Percentiles rank a stretch among this genome's conserved stretches.
phyloP scores from a whole-genome alignment of 2,329 filamentous ascomycete species.

The Botrytis fragariae region DNA sequence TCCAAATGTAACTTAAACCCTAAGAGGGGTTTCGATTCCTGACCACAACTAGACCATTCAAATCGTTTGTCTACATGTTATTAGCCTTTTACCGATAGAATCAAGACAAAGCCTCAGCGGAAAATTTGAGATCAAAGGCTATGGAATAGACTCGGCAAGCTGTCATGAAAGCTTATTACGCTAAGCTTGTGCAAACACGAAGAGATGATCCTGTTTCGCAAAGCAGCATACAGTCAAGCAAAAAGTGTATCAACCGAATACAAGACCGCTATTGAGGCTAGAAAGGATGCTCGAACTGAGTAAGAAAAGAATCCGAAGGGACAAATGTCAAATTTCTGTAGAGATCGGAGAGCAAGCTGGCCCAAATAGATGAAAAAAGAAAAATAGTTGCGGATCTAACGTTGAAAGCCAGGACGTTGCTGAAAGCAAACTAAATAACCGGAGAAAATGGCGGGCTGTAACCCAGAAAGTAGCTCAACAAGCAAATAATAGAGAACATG shows the following conservation, averaged over 20 bases:
- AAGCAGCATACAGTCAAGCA: background rate
- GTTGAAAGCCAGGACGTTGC: background rate
- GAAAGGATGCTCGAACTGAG: background rate
- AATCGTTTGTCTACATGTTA: background rate
- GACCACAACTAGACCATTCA: accelerated
- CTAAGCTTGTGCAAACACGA: background rate
- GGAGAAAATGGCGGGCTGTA: background rate
- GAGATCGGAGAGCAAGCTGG: background rate
- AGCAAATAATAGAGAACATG: background rate
- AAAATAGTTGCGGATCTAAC: background rate
- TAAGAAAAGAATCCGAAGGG: background rate
- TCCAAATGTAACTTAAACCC: accelerated
- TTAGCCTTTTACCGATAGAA: background rate
- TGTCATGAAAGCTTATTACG: background rate
- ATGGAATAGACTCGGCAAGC: background rate
- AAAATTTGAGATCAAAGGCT: background rate
- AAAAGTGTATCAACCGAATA: background rate
- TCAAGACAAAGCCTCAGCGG: accelerated
- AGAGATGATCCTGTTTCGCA: background rate
- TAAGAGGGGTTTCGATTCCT: accelerated
- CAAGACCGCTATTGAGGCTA: background rate
- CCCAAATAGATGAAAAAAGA: background rate
- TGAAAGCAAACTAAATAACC: background rate
- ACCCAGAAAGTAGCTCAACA: background rate
- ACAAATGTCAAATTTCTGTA: background rate